Conservation (phyloP, 1,284 basidiomycete genomes). For the Cutaneotrichosporon spelunceum region DNA sequence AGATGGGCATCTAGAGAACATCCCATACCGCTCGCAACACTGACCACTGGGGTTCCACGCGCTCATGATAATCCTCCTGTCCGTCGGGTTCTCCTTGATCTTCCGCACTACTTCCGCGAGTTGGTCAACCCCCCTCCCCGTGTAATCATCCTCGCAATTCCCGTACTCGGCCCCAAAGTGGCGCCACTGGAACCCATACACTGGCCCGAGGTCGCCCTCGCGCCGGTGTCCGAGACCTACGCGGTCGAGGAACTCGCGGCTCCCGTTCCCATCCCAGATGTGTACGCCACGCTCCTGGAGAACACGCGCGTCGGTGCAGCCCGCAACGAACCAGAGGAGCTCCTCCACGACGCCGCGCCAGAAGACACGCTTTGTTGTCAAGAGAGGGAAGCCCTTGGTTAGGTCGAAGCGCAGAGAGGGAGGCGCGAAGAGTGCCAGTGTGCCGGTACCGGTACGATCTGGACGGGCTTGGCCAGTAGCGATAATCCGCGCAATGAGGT, state of each 20-base stretch:
- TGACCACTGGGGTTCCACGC: constrained; percentile 96
- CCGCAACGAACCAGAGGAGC: constrained; percentile 90
- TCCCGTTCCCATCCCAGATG: constrained; percentile 98
- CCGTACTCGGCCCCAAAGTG: constrained; percentile 91
- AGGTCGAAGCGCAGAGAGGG: constrained; percentile 83
- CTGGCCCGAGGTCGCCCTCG: constrained; percentile 90
- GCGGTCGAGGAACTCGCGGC: constrained; percentile 77
- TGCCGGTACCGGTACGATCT: constrained; percentile 90
- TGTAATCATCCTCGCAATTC: constrained; percentile 77
- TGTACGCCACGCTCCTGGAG: constrained; percentile 82
- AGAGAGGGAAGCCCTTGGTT: constrained; percentile 69
- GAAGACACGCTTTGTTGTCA: constrained; percentile 95
- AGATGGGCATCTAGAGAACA: neutral
- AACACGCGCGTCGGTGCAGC: constrained; percentile 72
- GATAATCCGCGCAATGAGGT: constrained; percentile 72
- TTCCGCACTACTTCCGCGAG: constrained; percentile 80
- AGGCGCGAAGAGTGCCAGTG: constrained; percentile 83
- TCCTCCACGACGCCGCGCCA: constrained; percentile 88
- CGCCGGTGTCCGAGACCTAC: constrained; percentile 78
- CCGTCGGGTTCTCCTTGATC: constrained; percentile 90
- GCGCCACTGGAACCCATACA: constrained; percentile 98
- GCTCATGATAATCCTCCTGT: constrained; percentile 89
- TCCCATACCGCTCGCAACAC: constrained; percentile 27
- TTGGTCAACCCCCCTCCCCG: constrained; percentile 90
- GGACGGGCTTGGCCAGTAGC: constrained; percentile 69